Conservation (phyloP, 805 yeast genomes). For the Hanseniaspora occidentalis region DNA sequence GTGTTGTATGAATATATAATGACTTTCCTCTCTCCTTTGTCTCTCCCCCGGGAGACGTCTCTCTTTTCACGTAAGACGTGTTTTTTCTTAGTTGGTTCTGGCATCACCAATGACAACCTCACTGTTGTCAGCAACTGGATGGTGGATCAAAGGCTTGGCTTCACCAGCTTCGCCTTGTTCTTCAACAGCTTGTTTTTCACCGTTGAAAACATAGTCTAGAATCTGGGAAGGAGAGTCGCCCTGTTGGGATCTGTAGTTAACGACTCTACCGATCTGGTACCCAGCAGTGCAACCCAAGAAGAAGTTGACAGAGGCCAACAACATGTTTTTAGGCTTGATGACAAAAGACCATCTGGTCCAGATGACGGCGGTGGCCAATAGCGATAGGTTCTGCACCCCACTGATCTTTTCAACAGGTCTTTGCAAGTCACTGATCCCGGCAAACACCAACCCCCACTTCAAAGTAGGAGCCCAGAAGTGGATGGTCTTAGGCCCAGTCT, state of each 20-base stretch:
- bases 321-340: constrained; percentile 73
- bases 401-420: constrained; percentile 89
- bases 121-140: constrained; percentile 2
- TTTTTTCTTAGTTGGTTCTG: background rate
- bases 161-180: background rate
- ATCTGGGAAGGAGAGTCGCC: constrained; percentile 57
- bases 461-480: constrained; percentile 85
- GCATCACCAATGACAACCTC: constrained; percentile 1
- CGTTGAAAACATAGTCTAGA: constrained; percentile 44
- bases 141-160: constrained; percentile 1
- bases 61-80: no score
- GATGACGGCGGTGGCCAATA: constrained; percentile 81
- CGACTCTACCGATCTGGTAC: constrained; percentile 63
- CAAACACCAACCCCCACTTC: constrained; percentile 82
- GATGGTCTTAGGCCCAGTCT: constrained; percentile 94
- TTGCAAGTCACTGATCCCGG: constrained; percentile 75
- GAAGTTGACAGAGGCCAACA: constrained; percentile 88
- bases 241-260: constrained; percentile 43
- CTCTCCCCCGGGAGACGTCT: no score
- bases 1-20: no score
- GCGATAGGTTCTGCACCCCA: constrained; percentile 57
- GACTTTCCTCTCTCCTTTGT: no score
- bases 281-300: constrained; percentile 88
- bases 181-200: constrained; percentile 17
- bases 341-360: constrained; percentile 99